A percentile compares a stretch with the other conserved stretches of the same genome.
phyloP scores from a whole-genome alignment of 1,139 yeast species.

The Kodamaea plutei region DNA sequence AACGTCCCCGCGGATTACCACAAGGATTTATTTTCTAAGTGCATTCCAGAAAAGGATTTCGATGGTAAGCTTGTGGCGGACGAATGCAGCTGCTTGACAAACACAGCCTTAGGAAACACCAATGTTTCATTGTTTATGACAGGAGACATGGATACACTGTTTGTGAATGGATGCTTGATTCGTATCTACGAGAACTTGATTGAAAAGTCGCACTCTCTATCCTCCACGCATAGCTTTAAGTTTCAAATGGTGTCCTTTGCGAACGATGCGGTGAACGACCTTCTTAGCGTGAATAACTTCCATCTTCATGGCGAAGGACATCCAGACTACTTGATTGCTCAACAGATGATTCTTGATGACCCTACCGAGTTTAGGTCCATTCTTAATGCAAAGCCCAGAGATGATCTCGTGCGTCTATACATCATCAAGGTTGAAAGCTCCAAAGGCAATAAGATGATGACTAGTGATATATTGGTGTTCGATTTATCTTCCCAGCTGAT shows the following conservation, averaged over 20 bases:
- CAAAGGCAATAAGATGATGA: too few relatives aligned
- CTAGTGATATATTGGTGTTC: too few relatives aligned
- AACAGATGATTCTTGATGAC: constrained; percentile 10
- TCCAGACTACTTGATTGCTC: constrained; percentile 7
- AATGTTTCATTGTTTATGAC: constrained; percentile 19
- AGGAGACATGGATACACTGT: constrained; percentile 11
- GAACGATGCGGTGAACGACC: constrained; percentile 3
- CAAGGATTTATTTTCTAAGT: not conserved
- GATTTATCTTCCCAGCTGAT: too few relatives aligned
- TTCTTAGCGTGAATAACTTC: constrained; percentile 3
- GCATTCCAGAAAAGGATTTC: not conserved
- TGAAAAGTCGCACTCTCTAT: constrained; percentile 6
- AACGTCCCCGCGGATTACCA: constrained; percentile 4
- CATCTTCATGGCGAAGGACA: too few relatives aligned
- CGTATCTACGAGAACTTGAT: constrained; percentile 13
- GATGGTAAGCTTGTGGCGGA: constrained; percentile 13
- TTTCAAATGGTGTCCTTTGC: constrained; percentile 9
- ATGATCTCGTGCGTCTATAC: constrained; percentile 5
- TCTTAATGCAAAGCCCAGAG: constrained; percentile 8
- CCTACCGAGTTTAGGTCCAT: constrained; percentile 4
- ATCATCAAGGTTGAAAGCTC: too few relatives aligned
- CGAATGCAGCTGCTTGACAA: constrained; percentile 21
- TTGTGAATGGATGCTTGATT: constrained; percentile 10
- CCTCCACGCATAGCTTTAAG: constrained; percentile 11
- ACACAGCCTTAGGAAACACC: constrained; percentile 14